A percentile compares a stretch with the other conserved stretches of the same genome.
Evolutionary conservation across 495 filamentous ascomycete genomes (phyloP).

Genomic region (Penicillium fimorum): DNA sequence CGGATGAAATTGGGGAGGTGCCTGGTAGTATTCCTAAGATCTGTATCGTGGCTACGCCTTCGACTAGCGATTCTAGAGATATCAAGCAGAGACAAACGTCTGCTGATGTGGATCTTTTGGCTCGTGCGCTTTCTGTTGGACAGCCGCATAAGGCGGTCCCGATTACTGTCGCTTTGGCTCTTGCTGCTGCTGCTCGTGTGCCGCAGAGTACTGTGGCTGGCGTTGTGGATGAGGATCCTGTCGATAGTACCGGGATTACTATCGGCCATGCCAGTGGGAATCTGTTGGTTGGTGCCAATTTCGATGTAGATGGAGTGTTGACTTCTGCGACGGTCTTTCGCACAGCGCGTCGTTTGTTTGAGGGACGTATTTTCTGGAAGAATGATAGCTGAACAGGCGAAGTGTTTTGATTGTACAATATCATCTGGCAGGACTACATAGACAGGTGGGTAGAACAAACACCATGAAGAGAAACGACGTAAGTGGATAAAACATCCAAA

Average conservation of each 20-base stretch:
- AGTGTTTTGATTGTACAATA: background rate
- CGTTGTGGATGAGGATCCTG: constrained; percentile 21
- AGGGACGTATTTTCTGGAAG: constrained; percentile 55
- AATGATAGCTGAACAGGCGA: constrained; percentile 11
- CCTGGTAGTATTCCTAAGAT: constrained; percentile 67
- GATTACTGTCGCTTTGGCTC: constrained; percentile 58
- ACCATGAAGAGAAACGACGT: background rate
- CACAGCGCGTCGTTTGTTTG: constrained; percentile 57
- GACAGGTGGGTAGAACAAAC: background rate
- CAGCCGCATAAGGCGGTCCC: constrained; percentile 66
- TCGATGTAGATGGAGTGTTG: constrained; percentile 40
- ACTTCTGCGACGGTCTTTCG: constrained; percentile 51
- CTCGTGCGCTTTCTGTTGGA: constrained; percentile 46
- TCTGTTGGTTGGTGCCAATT: constrained; percentile 53
- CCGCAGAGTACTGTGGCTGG: constrained; percentile 40
- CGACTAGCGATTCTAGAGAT: constrained; percentile 12
- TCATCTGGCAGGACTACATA: background rate
- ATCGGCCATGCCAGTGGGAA: constrained; percentile 63
- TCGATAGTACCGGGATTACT: constrained; percentile 41
- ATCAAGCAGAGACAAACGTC: constrained; percentile 22
- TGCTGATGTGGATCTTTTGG: constrained; percentile 42
- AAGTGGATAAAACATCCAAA: background rate
- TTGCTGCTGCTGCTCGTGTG: constrained; percentile 53
- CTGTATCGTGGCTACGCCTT: constrained; percentile 53
- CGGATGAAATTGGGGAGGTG: constrained; percentile 37